Base-by-base conservation (phyloP, 2,329 filamentous ascomycete genomes). In the Xylaria sp. region DNA sequence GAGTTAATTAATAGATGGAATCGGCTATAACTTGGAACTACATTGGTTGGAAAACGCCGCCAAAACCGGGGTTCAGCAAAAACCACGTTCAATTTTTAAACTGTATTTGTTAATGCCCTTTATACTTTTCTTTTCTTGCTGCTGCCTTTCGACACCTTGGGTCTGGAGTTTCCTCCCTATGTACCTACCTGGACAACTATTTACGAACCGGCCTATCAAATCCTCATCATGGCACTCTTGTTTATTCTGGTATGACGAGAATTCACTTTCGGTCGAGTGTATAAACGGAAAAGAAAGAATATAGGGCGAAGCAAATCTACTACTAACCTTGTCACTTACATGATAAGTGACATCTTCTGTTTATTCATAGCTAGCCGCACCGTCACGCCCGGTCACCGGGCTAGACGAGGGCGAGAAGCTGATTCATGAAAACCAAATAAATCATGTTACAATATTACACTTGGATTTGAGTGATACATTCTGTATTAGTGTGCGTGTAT, bases 1-100 rank as follows among this genome's bases (percentile, higher is more conserved):
- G 69, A 69, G 69, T 72, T 72, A 48, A 62, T 71, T 46, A 71
- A 70, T 71, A 71, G 69, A 73, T 71, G 57, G 69, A 65, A 70
- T 66, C 46, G 69, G 71, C 59, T 57, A 34, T 41, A 23, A 18
- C 44, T 56, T 68, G 59, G 68, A 65, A 55, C 55, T 50, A 66
- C 1, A 57, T 64, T 2, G 52, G 59, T 72, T 65, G 65, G 63
- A 65, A 69, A 46, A 34, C 28, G 5, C 52, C 63, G 60, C 60
- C 63, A 37, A 18, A 34, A 65, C 39, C 34, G 58, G 54, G 48
- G 37, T 25, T 12, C 55, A 10, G 20, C 57, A 23, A 59, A 59
- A 59, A 55, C 10, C 63, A 65, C 50, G 48, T 65, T 67, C 57
- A 25, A 67, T 69, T 66, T 63, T 63, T 69, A 54, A 37, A 37